Percentiles rank a stretch among this genome's conserved stretches.
Conservation (phyloP, 78 protist species). For the Creolimax fragrantissima region DNA sequence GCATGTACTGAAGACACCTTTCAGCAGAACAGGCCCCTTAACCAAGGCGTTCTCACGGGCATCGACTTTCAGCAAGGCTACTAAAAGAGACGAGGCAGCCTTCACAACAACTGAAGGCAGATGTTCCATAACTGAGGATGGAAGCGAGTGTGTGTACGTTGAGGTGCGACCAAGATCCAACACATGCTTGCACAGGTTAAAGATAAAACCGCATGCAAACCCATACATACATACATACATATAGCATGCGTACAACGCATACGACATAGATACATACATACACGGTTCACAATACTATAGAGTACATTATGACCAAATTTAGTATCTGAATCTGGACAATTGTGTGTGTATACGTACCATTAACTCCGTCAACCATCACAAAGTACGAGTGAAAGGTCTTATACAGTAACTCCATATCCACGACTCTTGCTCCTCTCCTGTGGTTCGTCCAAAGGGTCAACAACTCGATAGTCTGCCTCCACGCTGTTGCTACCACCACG, state of each 20-base stretch:
- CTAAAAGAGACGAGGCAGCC: not conserved
- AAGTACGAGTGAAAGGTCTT: not conserved
- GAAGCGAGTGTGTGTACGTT: no score
- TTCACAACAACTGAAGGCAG: not conserved
- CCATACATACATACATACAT: no score
- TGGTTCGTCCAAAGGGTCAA: not conserved
- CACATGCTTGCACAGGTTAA: no score
- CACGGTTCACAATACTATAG: no score
- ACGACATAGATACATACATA: no score
- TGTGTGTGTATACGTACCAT: not conserved
- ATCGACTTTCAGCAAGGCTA: not conserved
- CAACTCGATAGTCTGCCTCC: not conserved
- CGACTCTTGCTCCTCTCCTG: not conserved
- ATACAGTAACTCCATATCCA: not conserved
- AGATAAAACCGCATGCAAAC: no score
- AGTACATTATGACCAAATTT: no score
- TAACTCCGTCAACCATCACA: not conserved
- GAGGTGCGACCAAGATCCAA: no score
- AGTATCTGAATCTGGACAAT: no score
- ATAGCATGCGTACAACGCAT: no score
- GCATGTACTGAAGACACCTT: not conserved
- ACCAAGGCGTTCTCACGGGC: not conserved
- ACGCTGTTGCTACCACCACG: not conserved
- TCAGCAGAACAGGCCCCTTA: not conserved
- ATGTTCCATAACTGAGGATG: no score